Evolutionary conservation across 2,329 filamentous ascomycete species (phyloP), one percentile per base, ranked within the genome.

Genomic region (Cryphonectria parasitica): DNA sequence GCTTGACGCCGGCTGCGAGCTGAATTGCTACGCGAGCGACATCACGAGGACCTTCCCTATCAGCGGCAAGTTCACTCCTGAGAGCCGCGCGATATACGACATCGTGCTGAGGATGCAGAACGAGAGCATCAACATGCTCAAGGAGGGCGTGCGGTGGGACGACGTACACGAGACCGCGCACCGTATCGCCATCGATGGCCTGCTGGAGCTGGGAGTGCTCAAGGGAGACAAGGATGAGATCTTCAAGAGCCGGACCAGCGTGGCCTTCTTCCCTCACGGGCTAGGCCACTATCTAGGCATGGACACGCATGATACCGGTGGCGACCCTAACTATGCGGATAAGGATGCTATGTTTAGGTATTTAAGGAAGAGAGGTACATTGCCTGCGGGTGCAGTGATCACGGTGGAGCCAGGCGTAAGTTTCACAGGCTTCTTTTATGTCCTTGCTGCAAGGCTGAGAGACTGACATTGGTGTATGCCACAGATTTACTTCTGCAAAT

Each of bases 331-430:
- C 80, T 93, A 92, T 76, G 84, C 85, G 11, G 96, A 99, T 78
- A 83, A 87, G 71, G 95, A 99, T 79, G 84, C 88, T 49, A 89
- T 98, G 86, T 98, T 98, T 82, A 87, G 89, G 67, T 98, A 98
- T 78, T 83, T 99, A 72, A 87, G 96, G 61, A 90, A 97, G 54
- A 85, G 96, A 67, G 91, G 92, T 17, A 86, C 82, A 31, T 80
- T 98, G 64, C 93, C 94, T 0, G 91, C 90, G 0, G 91, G 92
- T 10, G 91, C 91, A 65, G 93, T 99, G 34, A 90, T 99, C 67
- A 99, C 96, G 0, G 95, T 98, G 54, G 96, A 99, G 83, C 96
- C 96, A 17, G 96, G 96, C 64, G 89, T 93, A 84, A 81, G 89
- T 84, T 68, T 8, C 10, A 7, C 28, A n/a, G 1, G 11, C 11